These are phyloP conservation scores for Kodamaea hsintzibuensis DNA, from an alignment of 805 yeast genomes.

Conservation along the genomic window DNA sequence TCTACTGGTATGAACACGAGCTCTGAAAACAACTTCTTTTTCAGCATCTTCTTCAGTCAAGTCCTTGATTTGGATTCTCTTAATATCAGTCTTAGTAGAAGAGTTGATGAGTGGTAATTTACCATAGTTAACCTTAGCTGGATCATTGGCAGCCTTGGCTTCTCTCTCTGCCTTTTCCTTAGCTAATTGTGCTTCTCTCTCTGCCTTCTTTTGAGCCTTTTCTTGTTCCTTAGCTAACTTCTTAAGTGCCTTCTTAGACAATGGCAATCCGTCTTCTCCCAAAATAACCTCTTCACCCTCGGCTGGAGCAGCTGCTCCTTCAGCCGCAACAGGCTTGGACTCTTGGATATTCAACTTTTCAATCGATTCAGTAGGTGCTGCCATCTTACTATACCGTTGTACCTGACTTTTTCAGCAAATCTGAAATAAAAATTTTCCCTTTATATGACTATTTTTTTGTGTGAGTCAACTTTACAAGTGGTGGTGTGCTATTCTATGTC, in stretches of 20 bases:
- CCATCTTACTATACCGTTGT: constrained; percentile 14
- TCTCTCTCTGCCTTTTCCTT: constrained; percentile 82
- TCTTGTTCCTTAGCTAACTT: constrained; percentile 91
- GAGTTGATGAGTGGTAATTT: constrained; percentile 86
- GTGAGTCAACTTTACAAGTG: neutral
- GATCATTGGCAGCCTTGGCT: constrained; percentile 71
- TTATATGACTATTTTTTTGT: neutral
- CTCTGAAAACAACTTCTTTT: constrained; percentile 80
- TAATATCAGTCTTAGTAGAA: constrained; percentile 59
- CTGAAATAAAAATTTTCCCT: neutral
- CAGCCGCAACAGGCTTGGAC: constrained; percentile 2
- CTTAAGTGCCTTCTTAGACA: constrained; percentile 92
- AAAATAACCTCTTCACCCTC: constrained; percentile 32
- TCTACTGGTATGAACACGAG: constrained; percentile 90
- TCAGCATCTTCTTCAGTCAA: constrained; percentile 69
- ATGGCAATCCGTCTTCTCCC: constrained; percentile 80
- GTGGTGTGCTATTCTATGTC: neutral
- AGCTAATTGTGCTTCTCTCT: constrained; percentile 84
- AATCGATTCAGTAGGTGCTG: constrained; percentile 27
- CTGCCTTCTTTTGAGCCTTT: constrained; percentile 90
- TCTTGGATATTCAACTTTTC: constrained; percentile 23
- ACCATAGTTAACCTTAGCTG: constrained; percentile 87
- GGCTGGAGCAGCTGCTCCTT: constrained; percentile 16
- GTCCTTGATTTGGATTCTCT: constrained; percentile 58
- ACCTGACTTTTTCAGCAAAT: neutral